Base-by-base conservation (phyloP, 192 early-diverging fungal genomes). In the Podila clonocystis region DNA sequence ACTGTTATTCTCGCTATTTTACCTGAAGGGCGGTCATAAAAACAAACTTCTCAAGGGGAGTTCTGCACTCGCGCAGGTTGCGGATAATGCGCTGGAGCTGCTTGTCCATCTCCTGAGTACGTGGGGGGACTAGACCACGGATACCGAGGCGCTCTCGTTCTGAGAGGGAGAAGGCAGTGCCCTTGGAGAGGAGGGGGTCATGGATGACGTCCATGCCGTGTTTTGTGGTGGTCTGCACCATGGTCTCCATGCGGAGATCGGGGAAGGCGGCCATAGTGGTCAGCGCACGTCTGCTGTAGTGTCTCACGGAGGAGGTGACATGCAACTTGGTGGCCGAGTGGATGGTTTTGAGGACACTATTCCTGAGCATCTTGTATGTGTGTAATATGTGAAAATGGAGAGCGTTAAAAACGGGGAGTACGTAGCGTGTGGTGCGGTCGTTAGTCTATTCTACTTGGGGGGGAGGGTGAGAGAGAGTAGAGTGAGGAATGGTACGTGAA, bases 31-130 rank as follows among this genome's bases (percentile, higher is more conserved):
- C 87, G 9, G 87, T 82, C 65, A 88, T 82, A 33, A 88, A 88
- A 26, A 88, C 69, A 52, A 88, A 88, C 74, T 88, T 88, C 36
- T 84, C 82, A 20, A 88, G 70, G 8, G 87, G 87, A 24, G 87
- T 85, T 38, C 76, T 61, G 63, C 83, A 84, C 29, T 74, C 76
- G 50, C 85, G 83, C 71, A 88, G 69, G 70, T 88, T 88, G 15
- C 82, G 83, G 58, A 86, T 88, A 26, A 88, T 79, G 58, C 87
- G 83, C 58, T 83, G 73, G n/a, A 88, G 70, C 63, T 88, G 87
- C 68, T 86, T 88, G 24, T 88, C 87, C 87, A 88, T 88, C 65
- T 88, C 87, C 65, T 88, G 87, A 29, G 83, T 72, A 12, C 87
- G 72, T 70, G 87, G 87, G 22, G 87, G 87, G 4, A 88, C 87